A percentile compares a stretch with the other conserved stretches of the same genome.
phyloP scores from a whole-genome alignment of 2,329 filamentous ascomycete species.

The Fusarium pininemorale region DNA sequence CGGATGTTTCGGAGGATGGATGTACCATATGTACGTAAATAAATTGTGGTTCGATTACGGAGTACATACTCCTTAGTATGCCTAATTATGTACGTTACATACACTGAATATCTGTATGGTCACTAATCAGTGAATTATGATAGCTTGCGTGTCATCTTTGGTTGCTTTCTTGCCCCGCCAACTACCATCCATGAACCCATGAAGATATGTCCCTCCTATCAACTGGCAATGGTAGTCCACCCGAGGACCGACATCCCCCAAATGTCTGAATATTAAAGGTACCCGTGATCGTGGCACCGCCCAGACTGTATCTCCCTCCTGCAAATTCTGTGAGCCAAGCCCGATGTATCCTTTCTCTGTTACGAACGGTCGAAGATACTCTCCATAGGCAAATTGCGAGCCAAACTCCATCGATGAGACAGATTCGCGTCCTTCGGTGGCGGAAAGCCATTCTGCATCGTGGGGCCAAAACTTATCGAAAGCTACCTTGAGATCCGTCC shows the following conservation, averaged over 20 bases:
- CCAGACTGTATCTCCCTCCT: not conserved
- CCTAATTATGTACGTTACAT: not conserved
- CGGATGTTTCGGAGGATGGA: not conserved
- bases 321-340: not conserved
- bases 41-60: no score
- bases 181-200: not conserved
- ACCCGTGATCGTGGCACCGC: not conserved
- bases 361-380: not conserved
- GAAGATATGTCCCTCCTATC: not conserved
- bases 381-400: not conserved
- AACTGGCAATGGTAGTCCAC: not conserved
- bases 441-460: not conserved
- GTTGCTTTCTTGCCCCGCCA: not conserved
- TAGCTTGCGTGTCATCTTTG: not conserved
- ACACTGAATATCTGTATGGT: no score
- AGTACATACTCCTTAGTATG: no score
- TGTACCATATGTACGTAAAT: no score
- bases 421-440: not conserved
- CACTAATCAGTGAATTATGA: not conserved
- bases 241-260: fast-evolving
- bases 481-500: not conserved
- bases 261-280: not conserved
- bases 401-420: not conserved
- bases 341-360: not conserved
- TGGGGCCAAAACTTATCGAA: not conserved